Conservation (phyloP, 2,329 filamentous ascomycete species). For the Pseudocercospora pini-densiflorae region DNA sequence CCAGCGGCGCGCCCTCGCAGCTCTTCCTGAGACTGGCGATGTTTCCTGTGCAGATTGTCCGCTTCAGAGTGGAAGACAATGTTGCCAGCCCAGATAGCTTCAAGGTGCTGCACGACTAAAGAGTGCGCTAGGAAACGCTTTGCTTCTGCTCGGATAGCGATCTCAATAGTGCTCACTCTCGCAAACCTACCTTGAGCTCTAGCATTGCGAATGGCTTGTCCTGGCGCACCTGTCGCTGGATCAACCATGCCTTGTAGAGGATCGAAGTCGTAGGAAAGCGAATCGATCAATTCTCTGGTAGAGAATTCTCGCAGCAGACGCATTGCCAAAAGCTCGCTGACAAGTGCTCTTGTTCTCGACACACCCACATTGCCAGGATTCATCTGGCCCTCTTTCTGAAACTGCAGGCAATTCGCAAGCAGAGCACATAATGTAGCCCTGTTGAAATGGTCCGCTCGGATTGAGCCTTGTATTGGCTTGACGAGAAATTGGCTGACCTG, state of each 20-base stretch:
- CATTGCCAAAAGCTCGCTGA: slow-evolving; percentile 89
- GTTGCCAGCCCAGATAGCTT: slow-evolving; percentile 94
- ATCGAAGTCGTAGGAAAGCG: slow-evolving; percentile 92
- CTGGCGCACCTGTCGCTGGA: slow-evolving; percentile 42
- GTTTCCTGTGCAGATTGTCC: slow-evolving; percentile 76
- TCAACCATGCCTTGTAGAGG: slow-evolving; percentile 79
- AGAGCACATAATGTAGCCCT: slow-evolving; percentile 86
- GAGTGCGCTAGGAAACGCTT: slow-evolving; percentile 93
- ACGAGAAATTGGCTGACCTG: slow-evolving; percentile 95
- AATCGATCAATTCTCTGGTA: slow-evolving; percentile 89
- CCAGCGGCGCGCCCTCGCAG: slow-evolving; percentile 25
- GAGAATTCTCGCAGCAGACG: slow-evolving; percentile 88
- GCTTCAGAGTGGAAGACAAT: slow-evolving; percentile 92
- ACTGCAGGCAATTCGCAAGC: slow-evolving; percentile 93
- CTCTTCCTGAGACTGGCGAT: slow-evolving; percentile 42
- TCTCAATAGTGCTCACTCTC: slow-evolving; percentile 86
- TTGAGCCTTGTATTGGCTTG: slow-evolving; percentile 92
- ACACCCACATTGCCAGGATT: slow-evolving; percentile 84
- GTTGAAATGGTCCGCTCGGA: slow-evolving; percentile 80
- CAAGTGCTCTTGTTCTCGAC: slow-evolving; percentile 80
- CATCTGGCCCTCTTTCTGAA: slow-evolving; percentile 81
- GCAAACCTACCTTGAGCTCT: slow-evolving; percentile 64
- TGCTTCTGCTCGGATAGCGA: slow-evolving; percentile 89
- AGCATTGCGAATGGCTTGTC: slow-evolving; percentile 13
- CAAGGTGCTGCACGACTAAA: slow-evolving; percentile 89